Evolutionary conservation across 1,139 yeast genomes (phyloP).

Genomic region (Debaryomycetaceae sp.): DNA sequence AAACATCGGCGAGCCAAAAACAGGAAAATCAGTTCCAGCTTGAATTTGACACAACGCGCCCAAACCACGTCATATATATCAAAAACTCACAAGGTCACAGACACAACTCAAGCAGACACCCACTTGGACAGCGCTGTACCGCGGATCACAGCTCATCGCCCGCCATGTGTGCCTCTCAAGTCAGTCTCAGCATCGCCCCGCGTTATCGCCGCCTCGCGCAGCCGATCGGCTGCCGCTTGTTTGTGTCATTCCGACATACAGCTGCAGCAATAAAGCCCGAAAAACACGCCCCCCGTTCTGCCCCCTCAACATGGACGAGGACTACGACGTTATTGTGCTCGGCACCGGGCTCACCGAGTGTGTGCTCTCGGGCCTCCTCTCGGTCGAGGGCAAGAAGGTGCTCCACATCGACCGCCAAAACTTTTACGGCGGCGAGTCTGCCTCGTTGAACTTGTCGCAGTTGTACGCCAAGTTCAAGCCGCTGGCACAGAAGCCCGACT

Average conservation of each 20-base stretch:
- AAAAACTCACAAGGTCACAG: too few species aligned
- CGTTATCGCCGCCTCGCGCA: too few species aligned
- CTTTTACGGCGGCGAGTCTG: slow-evolving; percentile 87
- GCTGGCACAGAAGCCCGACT: slow-evolving; percentile 61
- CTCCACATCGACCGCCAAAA: slow-evolving; percentile 95
- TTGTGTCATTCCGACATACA: slow-evolving; percentile 4
- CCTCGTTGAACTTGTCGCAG: slow-evolving; percentile 60
- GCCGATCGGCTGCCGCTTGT: too few species aligned
- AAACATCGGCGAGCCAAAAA: too few species aligned
- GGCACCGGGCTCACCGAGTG: slow-evolving; percentile 93
- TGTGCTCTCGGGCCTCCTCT: slow-evolving; percentile 85
- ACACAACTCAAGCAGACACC: too few species aligned
- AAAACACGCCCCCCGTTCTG: neutral
- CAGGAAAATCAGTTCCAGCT: too few species aligned
- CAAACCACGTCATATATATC: too few species aligned
- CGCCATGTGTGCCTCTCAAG: too few species aligned
- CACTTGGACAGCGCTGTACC: too few species aligned
- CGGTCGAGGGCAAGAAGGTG: slow-evolving; percentile 96
- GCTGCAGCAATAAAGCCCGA: neutral
- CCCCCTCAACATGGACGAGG: slow-evolving; percentile 71
- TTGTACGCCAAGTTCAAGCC: slow-evolving; percentile 72
- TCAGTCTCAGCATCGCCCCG: too few species aligned
- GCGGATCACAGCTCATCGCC: too few species aligned
- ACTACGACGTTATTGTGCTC: slow-evolving; percentile 61
- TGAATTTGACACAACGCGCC: too few species aligned